A percentile compares a stretch with the other conserved stretches of the same genome.
Evolutionary conservation across 495 filamentous ascomycete genomes (phyloP).

Genomic region (Podospora pseudopauciseta): DNA sequence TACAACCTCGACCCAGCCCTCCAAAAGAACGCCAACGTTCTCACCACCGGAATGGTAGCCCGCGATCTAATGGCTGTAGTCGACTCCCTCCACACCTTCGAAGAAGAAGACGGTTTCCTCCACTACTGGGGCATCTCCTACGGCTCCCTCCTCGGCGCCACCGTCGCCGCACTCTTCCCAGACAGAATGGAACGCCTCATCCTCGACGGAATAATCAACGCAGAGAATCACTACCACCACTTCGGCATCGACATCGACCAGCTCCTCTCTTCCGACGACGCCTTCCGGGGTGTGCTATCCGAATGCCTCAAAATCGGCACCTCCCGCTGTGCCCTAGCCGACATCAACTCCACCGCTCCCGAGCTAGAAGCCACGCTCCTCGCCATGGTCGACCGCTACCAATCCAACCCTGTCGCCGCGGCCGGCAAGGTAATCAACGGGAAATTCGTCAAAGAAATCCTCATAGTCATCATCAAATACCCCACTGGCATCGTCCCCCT

Average conservation of each 20-base stretch:
- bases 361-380: slow-evolving; percentile 1
- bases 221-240: slow-evolving; percentile 32
- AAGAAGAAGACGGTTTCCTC: slow-evolving; percentile 41
- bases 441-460: neutral
- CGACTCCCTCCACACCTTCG: slow-evolving; percentile 29
- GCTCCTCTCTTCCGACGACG: slow-evolving; percentile 8
- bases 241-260: slow-evolving; percentile 9
- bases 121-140: slow-evolving; percentile 55
- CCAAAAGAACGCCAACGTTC: slow-evolving; percentile 25
- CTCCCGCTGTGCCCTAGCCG: slow-evolving; percentile 4
- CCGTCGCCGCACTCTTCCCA: slow-evolving; percentile 40
- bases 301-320: slow-evolving; percentile 9
- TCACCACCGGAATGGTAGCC: slow-evolving; percentile 40
- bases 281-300: slow-evolving; percentile 7
- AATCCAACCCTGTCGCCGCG: neutral
- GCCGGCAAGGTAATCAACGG: neutral
- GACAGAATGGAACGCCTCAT: slow-evolving; percentile 35
- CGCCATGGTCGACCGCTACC: neutral
- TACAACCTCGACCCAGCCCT: slow-evolving; percentile 14
- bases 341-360: neutral
- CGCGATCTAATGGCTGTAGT: slow-evolving; percentile 44
- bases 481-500: neutral
- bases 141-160: slow-evolving; percentile 55
- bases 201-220: slow-evolving; percentile 37
- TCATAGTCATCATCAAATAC: slow-evolving; percentile 8